Percentiles rank a stretch among this genome's conserved stretches.
phyloP scores from a whole-genome alignment of 768 basidiomycete genomes.

The Harrya chromipes region DNA sequence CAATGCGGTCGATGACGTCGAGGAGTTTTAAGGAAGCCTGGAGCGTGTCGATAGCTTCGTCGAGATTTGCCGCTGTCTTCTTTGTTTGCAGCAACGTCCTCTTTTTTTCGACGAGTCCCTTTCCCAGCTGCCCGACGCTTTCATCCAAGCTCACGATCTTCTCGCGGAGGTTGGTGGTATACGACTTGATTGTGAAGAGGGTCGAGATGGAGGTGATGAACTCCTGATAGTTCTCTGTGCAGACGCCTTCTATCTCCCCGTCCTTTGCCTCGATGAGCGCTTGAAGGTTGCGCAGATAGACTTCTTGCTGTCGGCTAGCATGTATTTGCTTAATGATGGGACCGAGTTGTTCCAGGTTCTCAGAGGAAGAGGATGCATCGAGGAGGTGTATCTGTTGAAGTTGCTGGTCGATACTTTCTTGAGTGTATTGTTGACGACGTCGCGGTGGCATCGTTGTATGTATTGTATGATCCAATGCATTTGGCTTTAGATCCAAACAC shows the following conservation, averaged over 20 bases:
- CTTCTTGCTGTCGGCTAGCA: slow-evolving; percentile 82
- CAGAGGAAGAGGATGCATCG: slow-evolving; percentile 82
- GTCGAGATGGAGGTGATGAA: slow-evolving; percentile 98
- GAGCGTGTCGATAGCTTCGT: slow-evolving; percentile 94
- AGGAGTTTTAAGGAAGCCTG: slow-evolving; percentile 91
- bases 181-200: slow-evolving; percentile 91
- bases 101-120: slow-evolving; percentile 91
- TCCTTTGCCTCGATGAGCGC: slow-evolving; percentile 93
- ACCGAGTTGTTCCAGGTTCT: slow-evolving; percentile 93
- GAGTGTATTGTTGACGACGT: slow-evolving; percentile 67
- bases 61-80: slow-evolving; percentile 90
- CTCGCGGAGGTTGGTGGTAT: slow-evolving; percentile 90
- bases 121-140: slow-evolving; percentile 85
- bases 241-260: slow-evolving; percentile 93
- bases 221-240: slow-evolving; percentile 95
- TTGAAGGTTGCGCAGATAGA: slow-evolving; percentile 81
- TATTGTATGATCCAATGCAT: slow-evolving; percentile 5
- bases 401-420: slow-evolving; percentile 85
- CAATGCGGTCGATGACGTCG: slow-evolving; percentile 89
- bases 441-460: slow-evolving; percentile 63
- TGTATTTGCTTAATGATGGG: slow-evolving; percentile 95
- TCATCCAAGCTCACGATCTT: slow-evolving; percentile 87
- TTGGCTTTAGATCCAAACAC: slow-evolving; percentile 38
- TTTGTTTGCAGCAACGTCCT: slow-evolving; percentile 82
- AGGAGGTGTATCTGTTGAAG: slow-evolving; percentile 88